A percentile compares a stretch with the other conserved stretches of the same genome.
Conservation (phyloP, 176 grass and related monocot genomes). For the Rhipidocladum racemiflorum region DNA sequence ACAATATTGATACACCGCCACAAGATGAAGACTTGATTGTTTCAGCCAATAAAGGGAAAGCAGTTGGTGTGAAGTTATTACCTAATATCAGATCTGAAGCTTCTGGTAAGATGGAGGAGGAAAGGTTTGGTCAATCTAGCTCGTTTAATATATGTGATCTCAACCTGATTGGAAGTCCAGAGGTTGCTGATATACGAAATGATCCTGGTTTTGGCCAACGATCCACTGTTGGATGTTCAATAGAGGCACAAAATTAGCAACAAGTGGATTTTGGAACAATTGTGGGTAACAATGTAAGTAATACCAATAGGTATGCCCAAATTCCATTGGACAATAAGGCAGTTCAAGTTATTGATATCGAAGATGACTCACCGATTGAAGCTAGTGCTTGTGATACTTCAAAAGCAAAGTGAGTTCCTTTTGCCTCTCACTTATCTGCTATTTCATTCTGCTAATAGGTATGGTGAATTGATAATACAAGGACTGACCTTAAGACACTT, state of each 20-base stretch:
- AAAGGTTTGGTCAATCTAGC: conserved; percentile 46
- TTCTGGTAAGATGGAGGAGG: conserved; percentile 44
- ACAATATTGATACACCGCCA: conserved; percentile 40
- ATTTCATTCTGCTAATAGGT: neutral
- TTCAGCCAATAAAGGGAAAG: conserved; percentile 51
- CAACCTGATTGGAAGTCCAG: conserved; percentile 72
- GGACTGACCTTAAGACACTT: too few species aligned
- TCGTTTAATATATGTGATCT: conserved; percentile 94
- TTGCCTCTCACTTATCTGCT: neutral
- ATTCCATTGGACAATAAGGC: conserved; percentile 48
- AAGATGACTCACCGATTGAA: conserved; percentile 68
- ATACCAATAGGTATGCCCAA: conserved; percentile 32
- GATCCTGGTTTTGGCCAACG: conserved; percentile 45
- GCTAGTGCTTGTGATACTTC: conserved; percentile 43
- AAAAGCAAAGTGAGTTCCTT: conserved; percentile 67
- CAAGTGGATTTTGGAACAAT: conserved; percentile 46
- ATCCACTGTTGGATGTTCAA: conserved; percentile 21
- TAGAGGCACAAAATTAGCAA: conserved; percentile 44
- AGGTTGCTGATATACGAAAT: conserved; percentile 66
- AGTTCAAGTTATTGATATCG: conserved; percentile 79
- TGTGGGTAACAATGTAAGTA: conserved; percentile 29
- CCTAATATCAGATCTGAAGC: too few species aligned
- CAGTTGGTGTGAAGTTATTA: conserved; percentile 18
- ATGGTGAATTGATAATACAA: too few species aligned
- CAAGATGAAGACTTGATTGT: conserved; percentile 57